These are phyloP conservation scores for Dalbergia oliveri DNA, from an alignment of 306 rosid genomes.

Conservation along the genomic window DNA sequence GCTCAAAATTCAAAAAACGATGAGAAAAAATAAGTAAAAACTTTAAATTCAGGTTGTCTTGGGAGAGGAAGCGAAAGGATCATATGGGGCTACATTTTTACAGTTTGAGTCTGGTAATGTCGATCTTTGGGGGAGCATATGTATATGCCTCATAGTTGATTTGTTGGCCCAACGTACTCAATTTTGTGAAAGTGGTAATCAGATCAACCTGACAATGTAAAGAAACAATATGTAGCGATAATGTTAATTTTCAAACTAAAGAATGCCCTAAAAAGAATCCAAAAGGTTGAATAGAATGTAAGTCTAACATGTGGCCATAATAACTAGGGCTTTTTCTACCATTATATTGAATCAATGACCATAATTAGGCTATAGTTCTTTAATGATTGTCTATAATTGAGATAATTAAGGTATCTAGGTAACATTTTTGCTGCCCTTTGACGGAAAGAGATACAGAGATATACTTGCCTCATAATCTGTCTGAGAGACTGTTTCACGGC, in stretches of 20 bases:
- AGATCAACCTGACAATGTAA: constrained; percentile 79
- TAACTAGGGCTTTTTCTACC: background rate
- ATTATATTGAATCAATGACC: background rate
- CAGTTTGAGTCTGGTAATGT: constrained; percentile 82
- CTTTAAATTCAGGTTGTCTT: constrained; percentile 36
- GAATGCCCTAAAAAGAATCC: background rate
- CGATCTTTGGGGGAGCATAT: constrained; percentile 68
- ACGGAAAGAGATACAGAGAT: background rate
- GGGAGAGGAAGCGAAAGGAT: constrained; percentile 16
- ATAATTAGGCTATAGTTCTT: background rate
- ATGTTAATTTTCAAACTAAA: constrained; percentile 38
- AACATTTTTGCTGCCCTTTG: constrained; percentile 5
- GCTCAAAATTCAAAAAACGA: constrained; percentile 2
- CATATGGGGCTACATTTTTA: constrained; percentile 44
- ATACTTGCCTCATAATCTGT: constrained; percentile 89
- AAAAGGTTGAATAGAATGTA: background rate
- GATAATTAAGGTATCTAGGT: background rate
- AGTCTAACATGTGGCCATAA: background rate
- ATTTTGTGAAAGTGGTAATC: constrained; percentile 82
- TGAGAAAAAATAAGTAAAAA: constrained; percentile 33
- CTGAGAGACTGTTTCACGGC: constrained; percentile 92
- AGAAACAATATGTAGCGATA: constrained; percentile 15
- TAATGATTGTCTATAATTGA: background rate
- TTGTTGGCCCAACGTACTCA: constrained; percentile 81
- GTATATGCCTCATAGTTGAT: constrained; percentile 92